A percentile compares a stretch with the other conserved stretches of the same genome.
Evolutionary conservation across 2,329 filamentous ascomycete genomes (phyloP).

Genomic region (Stagonosporopsis chrysanthemi): DNA sequence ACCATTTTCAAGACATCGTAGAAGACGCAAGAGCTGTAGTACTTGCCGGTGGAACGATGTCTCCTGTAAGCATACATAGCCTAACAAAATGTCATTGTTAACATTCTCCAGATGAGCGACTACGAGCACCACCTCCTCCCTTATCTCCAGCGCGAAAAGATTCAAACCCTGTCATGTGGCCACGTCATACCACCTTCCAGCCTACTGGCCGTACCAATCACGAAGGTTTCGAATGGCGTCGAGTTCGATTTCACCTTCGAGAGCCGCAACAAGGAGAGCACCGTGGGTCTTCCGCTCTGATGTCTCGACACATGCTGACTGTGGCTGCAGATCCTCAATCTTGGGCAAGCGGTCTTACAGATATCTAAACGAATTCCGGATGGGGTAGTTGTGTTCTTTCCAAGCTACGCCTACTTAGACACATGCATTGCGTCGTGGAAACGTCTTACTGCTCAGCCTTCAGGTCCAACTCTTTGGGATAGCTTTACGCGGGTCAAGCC

Average conservation of each 20-base stretch:
- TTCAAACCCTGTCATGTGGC: constrained; percentile 87
- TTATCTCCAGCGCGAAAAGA: constrained; percentile 66
- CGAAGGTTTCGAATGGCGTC: constrained; percentile 54
- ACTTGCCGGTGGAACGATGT: constrained; percentile 95
- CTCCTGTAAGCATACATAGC: constrained; percentile 66
- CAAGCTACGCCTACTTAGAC: constrained; percentile 90
- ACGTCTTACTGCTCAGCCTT: constrained; percentile 17
- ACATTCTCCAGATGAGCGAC: constrained; percentile 71
- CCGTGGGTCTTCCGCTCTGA: constrained; percentile 53
- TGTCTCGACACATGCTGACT: constrained; percentile 3
- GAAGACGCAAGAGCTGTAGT: constrained; percentile 86
- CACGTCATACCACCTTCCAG: constrained; percentile 89
- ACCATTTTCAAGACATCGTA: constrained; percentile 88
- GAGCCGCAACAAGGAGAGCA: constrained; percentile 71
- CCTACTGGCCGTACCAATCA: constrained; percentile 78
- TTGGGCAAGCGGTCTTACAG: constrained; percentile 76
- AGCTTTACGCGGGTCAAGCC: constrained; percentile 66
- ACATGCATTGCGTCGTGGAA: constrained; percentile 64
- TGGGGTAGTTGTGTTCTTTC: constrained; percentile 93
- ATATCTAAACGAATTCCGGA: constrained; percentile 80
- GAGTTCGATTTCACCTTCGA: constrained; percentile 89
- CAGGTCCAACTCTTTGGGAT: constrained; percentile 57
- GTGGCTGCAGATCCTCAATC: constrained; percentile 64
- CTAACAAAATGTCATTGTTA: not conserved
- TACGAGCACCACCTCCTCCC: constrained; percentile 88